phyloP scores from a whole-genome alignment of 75 land plant species.

The Cunninghamia lanceolata region DNA sequence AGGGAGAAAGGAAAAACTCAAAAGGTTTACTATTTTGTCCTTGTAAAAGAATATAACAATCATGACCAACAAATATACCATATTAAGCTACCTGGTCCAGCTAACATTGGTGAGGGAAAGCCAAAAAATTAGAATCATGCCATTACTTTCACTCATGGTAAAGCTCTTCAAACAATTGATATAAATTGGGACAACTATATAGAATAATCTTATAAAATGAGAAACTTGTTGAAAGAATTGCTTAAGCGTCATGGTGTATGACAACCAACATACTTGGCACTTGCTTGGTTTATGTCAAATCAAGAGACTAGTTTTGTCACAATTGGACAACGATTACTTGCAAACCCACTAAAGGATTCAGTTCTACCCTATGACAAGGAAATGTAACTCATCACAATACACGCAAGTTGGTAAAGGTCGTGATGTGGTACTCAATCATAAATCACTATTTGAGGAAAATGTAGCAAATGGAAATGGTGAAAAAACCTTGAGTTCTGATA shows the following conservation, averaged over 20 bases:
- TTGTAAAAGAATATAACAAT: constrained; percentile 62
- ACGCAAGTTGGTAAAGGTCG: constrained; percentile 99
- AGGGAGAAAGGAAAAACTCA: not conserved
- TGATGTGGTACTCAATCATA: constrained; percentile 97
- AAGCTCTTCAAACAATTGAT: constrained; percentile 85
- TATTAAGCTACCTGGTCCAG: constrained; percentile 82
- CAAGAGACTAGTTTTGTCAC: constrained; percentile 99
- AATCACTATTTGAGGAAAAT: constrained; percentile 92
- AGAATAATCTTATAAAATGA: constrained; percentile 89
- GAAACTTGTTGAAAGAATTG: constrained; percentile 87
- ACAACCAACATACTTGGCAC: constrained; percentile 77
- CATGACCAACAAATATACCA: constrained; percentile 76
- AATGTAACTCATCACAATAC: constrained; percentile 87
- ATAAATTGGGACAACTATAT: constrained; percentile 96
- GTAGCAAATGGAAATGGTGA: constrained; percentile 98
- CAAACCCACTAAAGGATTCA: constrained; percentile 92
- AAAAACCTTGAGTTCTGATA: constrained; percentile 91
- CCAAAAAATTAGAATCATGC: constrained; percentile 96
- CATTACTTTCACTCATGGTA: constrained; percentile 89
- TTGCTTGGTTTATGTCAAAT: constrained; percentile 96
- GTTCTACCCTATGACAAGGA: constrained; percentile 86
- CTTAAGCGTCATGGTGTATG: constrained; percentile 39
- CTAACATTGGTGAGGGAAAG: constrained; percentile 84
- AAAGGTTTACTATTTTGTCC: constrained; percentile 58
- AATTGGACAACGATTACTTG: constrained; percentile 85